Conservation (phyloP, 129 eudicot species). For the Solidago caesia region DNA sequence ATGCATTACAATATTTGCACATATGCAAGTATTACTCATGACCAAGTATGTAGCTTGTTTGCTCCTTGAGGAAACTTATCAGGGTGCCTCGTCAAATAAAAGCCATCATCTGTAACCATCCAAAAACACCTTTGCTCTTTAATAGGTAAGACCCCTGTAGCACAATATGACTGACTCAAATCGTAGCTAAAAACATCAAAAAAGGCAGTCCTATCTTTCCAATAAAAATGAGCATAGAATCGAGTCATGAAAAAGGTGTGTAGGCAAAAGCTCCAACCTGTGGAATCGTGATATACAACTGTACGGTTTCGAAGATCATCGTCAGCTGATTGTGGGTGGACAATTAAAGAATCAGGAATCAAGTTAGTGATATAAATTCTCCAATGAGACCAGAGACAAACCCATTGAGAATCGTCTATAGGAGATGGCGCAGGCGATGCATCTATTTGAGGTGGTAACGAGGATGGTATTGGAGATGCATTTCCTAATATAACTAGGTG, state of each 20-base stretch:
- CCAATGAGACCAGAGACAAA: no score
- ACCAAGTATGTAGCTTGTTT: constrained; percentile 8
- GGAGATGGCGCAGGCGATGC: no score
- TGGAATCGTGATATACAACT: no score
- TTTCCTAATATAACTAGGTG: no score
- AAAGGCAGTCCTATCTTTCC: background rate
- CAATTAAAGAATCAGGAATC: no score
- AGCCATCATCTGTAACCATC: background rate
- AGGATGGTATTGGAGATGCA: no score
- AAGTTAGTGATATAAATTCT: no score
- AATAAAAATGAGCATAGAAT: background rate
- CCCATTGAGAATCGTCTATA: no score
- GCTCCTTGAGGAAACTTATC: background rate
- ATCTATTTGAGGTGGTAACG: no score
- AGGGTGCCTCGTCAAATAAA: background rate
- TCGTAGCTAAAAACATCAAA: background rate
- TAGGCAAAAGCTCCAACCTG: no score
- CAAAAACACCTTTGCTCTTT: background rate
- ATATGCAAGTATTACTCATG: background rate
- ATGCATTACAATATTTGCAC: background rate
- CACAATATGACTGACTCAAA: background rate
- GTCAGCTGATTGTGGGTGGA: no score
- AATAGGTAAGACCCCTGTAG: background rate
- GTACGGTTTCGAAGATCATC: no score
- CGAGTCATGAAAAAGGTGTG: background rate